These are phyloP conservation scores for Tolypocladium tropicale DNA, from an alignment of 2,329 filamentous ascomycete species.

Conservation along the genomic window DNA sequence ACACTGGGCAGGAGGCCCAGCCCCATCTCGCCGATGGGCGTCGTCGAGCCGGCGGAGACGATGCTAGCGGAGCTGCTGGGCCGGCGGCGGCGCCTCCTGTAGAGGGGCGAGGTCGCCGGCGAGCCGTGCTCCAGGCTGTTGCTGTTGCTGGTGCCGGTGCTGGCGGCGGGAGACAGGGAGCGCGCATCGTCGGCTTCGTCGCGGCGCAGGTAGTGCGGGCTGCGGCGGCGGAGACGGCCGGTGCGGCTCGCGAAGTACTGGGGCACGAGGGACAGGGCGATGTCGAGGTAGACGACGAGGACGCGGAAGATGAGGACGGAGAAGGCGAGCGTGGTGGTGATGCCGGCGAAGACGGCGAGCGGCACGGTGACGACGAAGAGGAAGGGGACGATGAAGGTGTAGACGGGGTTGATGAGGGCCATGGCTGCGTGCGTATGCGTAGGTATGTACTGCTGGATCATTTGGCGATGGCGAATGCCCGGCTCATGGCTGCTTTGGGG, in stretches of 20 bases:
- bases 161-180: conserved; percentile 8
- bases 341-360: conserved; percentile 49
- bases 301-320: conserved; percentile 51
- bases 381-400: conserved; percentile 50
- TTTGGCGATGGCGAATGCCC: conserved; percentile 2
- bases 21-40: conserved; percentile 23
- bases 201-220: conserved; percentile 5
- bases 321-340: conserved; percentile 54
- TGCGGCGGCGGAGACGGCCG: conserved; percentile 14
- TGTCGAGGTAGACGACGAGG: conserved; percentile 52
- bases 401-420: conserved; percentile 43
- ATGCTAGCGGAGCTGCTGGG: conserved; percentile 22
- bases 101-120: conserved; percentile 1
- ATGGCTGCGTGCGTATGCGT: too few species aligned
- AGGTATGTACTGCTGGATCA: background rate
- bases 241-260: conserved; percentile 38
- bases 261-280: conserved; percentile 46
- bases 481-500: conserved; percentile 7
- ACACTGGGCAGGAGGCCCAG: conserved; percentile 34
- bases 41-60: conserved; percentile 21
- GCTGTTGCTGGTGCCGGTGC: conserved; percentile 10
- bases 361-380: conserved; percentile 53
- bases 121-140: conserved; percentile 9
- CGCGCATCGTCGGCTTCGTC: conserved; percentile 10
- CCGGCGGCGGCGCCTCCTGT: conserved; percentile 20